Evolutionary conservation across 2,329 filamentous ascomycete genomes (phyloP), one percentile per base, ranked within the genome.

Genomic region (Ilyonectria sp.): DNA sequence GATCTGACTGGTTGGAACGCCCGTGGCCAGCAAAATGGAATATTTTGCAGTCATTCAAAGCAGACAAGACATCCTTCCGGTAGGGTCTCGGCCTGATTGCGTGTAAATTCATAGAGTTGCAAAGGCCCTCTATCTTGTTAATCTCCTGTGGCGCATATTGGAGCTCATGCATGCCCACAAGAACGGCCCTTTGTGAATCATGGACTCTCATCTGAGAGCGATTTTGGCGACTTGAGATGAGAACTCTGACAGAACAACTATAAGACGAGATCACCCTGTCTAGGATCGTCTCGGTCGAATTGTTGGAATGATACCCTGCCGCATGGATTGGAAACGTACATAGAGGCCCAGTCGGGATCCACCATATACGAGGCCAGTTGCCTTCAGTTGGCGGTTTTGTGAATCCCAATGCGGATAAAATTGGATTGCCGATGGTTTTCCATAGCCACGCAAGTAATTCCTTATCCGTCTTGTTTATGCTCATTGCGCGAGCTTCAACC

Each of bases 221-320:
- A 15, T 31, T 10, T 17, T 54, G 50, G 6, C 57, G 76, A 17
- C 63, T 67, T 15, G 75, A 57, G 26, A 80, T 68, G 2, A 83
- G 33, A 1, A 78, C 65, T 64, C 76, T 79, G 31, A 83, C 57
- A 4, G 81, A 81, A 0, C 76, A 70, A 21, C 63, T 74, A 59
- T 83, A 84, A 0, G 81, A 83, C 3, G 81, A 84, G 3, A 83
- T 74, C 2, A 79, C 80, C 47, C 78, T 67, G 53, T 82, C 78
- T 1, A 83, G 47, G 0, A 77, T 77, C 0, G 76, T 78, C 10
- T 77, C 60, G 0, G 40, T 33, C 4, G 69, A 71, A 3, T 57
- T 53, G 9, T 56, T 21, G 2, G 33, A n/a, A 59, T 82, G 77
- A 40, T 71, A 59, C 13, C 81, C 81, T 0, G 80, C 79, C 0